These are phyloP conservation scores for Fusarium liriodendri DNA, from an alignment of 2,329 filamentous ascomycete species.

Conservation along the genomic window DNA sequence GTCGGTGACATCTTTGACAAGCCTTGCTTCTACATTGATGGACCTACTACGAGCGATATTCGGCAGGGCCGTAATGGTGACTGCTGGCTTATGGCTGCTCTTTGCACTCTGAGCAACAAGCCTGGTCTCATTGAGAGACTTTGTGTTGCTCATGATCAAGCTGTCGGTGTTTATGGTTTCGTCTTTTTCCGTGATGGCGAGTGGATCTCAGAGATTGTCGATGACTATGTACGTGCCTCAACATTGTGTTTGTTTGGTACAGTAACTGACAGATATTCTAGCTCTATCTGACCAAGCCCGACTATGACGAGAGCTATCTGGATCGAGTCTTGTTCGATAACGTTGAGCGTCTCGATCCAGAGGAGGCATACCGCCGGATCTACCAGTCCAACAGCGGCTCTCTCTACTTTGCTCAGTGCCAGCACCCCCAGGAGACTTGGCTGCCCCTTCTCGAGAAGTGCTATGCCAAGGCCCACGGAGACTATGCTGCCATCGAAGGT, in stretches of 20 bases:
- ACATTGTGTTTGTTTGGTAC: background rate
- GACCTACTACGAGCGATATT: conserved; percentile 80
- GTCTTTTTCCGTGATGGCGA: conserved; percentile 86
- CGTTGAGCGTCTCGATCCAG: conserved; percentile 61
- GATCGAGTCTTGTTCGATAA: conserved; percentile 58
- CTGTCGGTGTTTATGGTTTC: conserved; percentile 85
- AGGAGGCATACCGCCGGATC: conserved; percentile 72
- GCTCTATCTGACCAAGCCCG: conserved; percentile 66
- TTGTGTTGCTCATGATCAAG: conserved; percentile 78
- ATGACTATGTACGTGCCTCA: conserved; percentile 58
- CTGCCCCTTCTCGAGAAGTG: conserved; percentile 83
- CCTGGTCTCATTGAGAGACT: conserved; percentile 76
- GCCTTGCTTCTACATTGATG: conserved; percentile 82
- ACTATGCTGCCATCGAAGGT: conserved; percentile 80
- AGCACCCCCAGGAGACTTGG: conserved; percentile 82
- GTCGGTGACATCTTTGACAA: conserved; percentile 81
- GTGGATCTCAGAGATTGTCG: conserved; percentile 71
- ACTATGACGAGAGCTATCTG: conserved; percentile 69
- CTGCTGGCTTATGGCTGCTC: conserved; percentile 86
- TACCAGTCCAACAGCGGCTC: conserved; percentile 81
- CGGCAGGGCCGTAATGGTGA: conserved; percentile 83
- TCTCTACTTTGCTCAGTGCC: conserved; percentile 81
- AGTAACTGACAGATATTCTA: conserved; percentile 21
- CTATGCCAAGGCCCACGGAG: conserved; percentile 84
- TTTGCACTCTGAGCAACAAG: conserved; percentile 82